phyloP scores from a whole-genome alignment of 345 rosid species.

The Boechera retrofracta region DNA sequence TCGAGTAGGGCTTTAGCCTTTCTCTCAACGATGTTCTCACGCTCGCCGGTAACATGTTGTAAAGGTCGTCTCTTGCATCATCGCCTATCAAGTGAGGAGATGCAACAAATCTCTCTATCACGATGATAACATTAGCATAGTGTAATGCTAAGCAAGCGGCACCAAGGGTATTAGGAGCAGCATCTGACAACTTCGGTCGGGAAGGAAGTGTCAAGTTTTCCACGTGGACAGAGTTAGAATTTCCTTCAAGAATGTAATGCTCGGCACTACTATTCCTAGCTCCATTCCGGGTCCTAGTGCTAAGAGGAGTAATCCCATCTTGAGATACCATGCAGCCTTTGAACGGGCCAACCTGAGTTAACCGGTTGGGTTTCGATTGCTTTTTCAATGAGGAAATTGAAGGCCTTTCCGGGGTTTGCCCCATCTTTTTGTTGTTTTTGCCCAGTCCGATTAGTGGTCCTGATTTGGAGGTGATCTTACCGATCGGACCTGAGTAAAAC shows the following conservation, averaged over 20 bases:
- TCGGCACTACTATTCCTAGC: constrained; percentile 48
- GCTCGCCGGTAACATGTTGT: constrained; percentile 88
- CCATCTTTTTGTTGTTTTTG: constrained; percentile 59
- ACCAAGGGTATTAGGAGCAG: constrained; percentile 86
- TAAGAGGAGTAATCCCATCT: constrained; percentile 50
- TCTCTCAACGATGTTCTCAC: constrained; percentile 73
- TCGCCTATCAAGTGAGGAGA: constrained; percentile 95
- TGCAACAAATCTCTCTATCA: constrained; percentile 86
- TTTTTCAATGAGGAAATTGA: constrained; percentile 55
- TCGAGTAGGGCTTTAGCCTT: constrained; percentile 75
- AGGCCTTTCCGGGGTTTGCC: constrained; percentile 57
- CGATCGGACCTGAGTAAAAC: constrained; percentile 75
- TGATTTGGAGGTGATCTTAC: constrained; percentile 57
- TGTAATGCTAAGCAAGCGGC: constrained; percentile 90
- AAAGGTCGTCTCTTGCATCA: constrained; percentile 95
- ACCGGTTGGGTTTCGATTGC: constrained; percentile 54
- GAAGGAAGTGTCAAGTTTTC: constrained; percentile 42
- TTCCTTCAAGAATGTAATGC: constrained; percentile 33
- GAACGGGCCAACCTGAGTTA: constrained; percentile 87
- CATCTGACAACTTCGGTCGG: constrained; percentile 56
- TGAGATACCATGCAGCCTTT: constrained; percentile 69
- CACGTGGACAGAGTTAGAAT: constrained; percentile 29
- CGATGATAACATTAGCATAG: constrained; percentile 89
- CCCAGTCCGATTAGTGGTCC: constrained; percentile 58
- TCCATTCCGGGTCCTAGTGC: constrained; percentile 49